A percentile compares a stretch with the other conserved stretches of the same genome.
These are phyloP conservation scores for Exophiala lecanii-corni DNA, from an alignment of 2,329 filamentous ascomycete species.

Conservation along the genomic window DNA sequence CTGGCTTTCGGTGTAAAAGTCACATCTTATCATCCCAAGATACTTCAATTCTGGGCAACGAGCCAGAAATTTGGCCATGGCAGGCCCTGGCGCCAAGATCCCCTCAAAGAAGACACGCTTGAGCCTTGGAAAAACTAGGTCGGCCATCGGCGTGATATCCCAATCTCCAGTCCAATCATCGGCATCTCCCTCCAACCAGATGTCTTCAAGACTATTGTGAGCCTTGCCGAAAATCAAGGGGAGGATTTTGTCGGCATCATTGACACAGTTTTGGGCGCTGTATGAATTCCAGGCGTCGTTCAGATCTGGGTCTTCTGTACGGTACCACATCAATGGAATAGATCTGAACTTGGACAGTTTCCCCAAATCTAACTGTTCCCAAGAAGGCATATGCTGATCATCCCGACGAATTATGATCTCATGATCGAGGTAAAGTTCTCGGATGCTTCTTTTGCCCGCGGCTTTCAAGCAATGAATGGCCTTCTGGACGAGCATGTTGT, in stretches of 20 bases:
- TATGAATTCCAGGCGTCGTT: constrained; percentile 4
- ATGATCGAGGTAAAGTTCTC: not conserved
- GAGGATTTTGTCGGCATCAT: constrained; percentile 21
- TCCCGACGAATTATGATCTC: not conserved
- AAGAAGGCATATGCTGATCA: not conserved
- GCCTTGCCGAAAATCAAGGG: constrained; percentile 6
- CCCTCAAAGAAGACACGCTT: too few species aligned
- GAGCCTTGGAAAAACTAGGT: too few species aligned
- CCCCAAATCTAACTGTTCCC: not conserved
- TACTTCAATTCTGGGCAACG: too few species aligned
- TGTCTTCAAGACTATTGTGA: not conserved
- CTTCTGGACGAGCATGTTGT: not conserved
- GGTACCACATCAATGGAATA: too few species aligned
- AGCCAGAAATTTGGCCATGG: too few species aligned
- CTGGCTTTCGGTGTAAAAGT: too few species aligned
- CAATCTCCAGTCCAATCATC: too few species aligned
- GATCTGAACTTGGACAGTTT: constrained; percentile 8
- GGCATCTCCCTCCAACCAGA: not conserved
- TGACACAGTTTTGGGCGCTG: constrained; percentile 23
- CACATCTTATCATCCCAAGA: too few species aligned
- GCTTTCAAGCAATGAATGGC: not conserved
- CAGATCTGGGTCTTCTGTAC: not conserved
- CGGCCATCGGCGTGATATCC: too few species aligned
- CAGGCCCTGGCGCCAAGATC: too few species aligned
- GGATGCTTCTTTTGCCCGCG: not conserved